phyloP scores from a whole-genome alignment of 768 basidiomycete species.

The Calocybe indica region DNA sequence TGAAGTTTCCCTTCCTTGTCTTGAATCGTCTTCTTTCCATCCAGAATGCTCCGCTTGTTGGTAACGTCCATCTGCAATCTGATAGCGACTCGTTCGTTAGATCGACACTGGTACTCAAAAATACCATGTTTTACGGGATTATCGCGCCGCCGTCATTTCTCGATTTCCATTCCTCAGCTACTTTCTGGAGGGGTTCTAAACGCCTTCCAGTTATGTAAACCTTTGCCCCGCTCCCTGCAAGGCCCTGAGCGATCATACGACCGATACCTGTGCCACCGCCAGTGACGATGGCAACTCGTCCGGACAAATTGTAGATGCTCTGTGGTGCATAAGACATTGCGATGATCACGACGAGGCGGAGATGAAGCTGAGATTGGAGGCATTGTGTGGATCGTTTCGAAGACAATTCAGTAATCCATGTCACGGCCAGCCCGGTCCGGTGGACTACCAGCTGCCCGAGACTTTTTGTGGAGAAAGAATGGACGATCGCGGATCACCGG shows the following conservation, averaged over 20 bases:
- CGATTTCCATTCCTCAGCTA: constrained; percentile 41
- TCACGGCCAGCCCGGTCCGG: too few species aligned
- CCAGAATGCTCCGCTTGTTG: constrained; percentile 56
- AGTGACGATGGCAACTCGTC: constrained; percentile 51
- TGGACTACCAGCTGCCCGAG: too few species aligned
- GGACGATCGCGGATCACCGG: too few species aligned
- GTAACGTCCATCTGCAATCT: constrained; percentile 73
- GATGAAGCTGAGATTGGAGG: too few species aligned
- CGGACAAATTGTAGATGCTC: constrained; percentile 44
- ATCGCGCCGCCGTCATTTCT: constrained; percentile 41
- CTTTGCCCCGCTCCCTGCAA: constrained; percentile 73
- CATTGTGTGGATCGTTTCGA: too few species aligned
- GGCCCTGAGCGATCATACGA: constrained; percentile 63
- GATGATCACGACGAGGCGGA: too few species aligned
- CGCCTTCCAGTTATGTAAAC: constrained; percentile 78
- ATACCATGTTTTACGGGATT: constrained; percentile 39
- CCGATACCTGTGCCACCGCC: constrained; percentile 51
- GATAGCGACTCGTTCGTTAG: background rate
- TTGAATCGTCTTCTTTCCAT: constrained; percentile 46
- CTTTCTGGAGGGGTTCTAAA: constrained; percentile 54
- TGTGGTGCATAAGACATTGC: constrained; percentile 26
- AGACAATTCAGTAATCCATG: too few species aligned
- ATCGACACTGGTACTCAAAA: background rate
- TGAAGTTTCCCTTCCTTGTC: constrained; percentile 66
- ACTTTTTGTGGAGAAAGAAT: too few species aligned